Base-by-base conservation (phyloP, 2,329 filamentous ascomycete genomes). In the Fusarium cicatricum region DNA sequence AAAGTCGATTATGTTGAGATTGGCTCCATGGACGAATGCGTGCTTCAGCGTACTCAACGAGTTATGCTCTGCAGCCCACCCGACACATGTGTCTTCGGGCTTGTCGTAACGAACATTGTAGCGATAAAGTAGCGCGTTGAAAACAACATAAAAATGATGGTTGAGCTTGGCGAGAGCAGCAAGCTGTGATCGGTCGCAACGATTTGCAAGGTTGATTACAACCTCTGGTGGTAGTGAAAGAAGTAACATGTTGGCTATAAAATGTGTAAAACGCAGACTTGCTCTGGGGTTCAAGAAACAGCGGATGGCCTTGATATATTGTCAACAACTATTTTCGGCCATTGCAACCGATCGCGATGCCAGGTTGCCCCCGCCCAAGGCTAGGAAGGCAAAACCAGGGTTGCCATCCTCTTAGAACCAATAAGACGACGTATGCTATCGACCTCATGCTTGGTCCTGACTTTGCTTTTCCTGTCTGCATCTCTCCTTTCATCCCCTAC, bases 31-130 rank as follows among this genome's bases (percentile, higher is more conserved):
- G 2, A 21, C 40, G 11, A 55, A 23, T 4, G 54, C 54, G 14
- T 37, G 15, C 23, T 55, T 50, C 23, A 57, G 29, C 0, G 54
- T 57, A 0, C 4, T 17, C 6, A 57, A 16, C 10, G 51, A 50
- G 23, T 31, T 39, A 11, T 14, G 8, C 7, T 32, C 34, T 7
- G 43, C 44, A n/a, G 54, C 51, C 54, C 54, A 55, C 1, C 37
- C 3, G 3, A 50, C 44, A 15, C 43, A 33, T 4, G 40, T 17
- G 4, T 44, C n/a, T 3, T 2, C 12, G 5, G 54, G 51, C 4
- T 44, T 10, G 10, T 57, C 51, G 51, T 45, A 9, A n/a, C 23
- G 23, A 4, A 38, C 32, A n/a, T 54, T 57, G 32, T 55, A 19
- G 5, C 5, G 21, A 19, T 55, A 57, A 10, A 57, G 54, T 8